phyloP scores from a whole-genome alignment of 257 asterid species.

The Przewalskia tangutica region DNA sequence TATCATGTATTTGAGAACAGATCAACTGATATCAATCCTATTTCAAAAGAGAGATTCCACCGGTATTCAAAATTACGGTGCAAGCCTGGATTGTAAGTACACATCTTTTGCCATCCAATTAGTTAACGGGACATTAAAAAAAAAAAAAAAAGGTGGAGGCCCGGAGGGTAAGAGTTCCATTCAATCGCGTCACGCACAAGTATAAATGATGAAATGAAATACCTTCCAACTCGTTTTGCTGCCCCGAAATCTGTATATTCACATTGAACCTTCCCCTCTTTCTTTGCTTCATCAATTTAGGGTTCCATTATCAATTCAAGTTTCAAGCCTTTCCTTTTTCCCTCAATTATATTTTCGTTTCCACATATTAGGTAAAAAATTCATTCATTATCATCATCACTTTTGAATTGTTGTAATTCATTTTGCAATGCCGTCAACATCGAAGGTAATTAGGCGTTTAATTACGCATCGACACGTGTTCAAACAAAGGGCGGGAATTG shows the following conservation, averaged over 20 bases:
- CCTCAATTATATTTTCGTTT: background rate
- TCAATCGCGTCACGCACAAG: too few relatives aligned
- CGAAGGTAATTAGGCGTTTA: conserved; percentile 41
- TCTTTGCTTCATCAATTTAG: background rate
- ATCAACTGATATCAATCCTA: too few relatives aligned
- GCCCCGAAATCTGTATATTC: background rate
- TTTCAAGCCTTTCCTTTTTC: background rate
- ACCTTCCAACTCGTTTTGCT: background rate
- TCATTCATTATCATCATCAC: background rate
- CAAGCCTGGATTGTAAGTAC: too few relatives aligned
- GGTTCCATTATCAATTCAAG: background rate
- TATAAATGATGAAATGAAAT: background rate
- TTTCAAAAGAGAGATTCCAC: too few relatives aligned
- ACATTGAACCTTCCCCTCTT: background rate
- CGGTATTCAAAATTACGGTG: too few relatives aligned
- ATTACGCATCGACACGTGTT: conserved; percentile 21
- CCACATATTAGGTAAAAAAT: background rate
- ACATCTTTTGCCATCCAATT: too few relatives aligned
- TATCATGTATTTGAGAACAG: too few relatives aligned
- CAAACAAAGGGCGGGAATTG: conserved; percentile 20
- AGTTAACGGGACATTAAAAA: too few relatives aligned
- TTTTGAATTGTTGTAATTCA: background rate
- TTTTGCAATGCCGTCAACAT: conserved; percentile 40
- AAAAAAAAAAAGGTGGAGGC: too few relatives aligned
- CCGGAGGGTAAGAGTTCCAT: too few relatives aligned